These are phyloP conservation scores for Candida montana DNA, from an alignment of 805 yeast species.

Conservation along the genomic window DNA sequence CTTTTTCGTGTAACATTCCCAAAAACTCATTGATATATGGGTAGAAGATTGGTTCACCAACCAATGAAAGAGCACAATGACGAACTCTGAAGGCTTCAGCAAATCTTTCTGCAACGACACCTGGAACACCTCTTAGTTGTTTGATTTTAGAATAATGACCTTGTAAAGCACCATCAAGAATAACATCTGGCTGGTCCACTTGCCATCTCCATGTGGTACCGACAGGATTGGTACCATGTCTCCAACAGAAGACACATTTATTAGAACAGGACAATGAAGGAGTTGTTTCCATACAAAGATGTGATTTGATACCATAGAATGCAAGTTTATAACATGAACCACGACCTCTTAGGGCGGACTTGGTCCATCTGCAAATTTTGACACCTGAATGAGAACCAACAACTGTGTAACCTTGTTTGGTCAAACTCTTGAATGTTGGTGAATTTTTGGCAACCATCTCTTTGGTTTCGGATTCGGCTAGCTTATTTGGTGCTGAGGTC, in stretches of 20 bases:
- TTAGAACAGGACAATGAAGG: slow-evolving; percentile 92
- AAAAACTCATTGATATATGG: slow-evolving; percentile 87
- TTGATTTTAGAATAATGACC: slow-evolving; percentile 91
- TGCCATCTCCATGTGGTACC: slow-evolving; percentile 98
- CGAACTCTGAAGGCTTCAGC: slow-evolving; percentile 84
- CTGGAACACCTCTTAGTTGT: slow-evolving; percentile 94
- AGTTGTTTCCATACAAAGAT: slow-evolving; percentile 93
- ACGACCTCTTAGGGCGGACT: slow-evolving; percentile 87
- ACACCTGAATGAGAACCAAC: slow-evolving; percentile 96
- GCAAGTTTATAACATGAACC: slow-evolving; percentile 94
- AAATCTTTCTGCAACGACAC: slow-evolving; percentile 83
- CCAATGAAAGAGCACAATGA: slow-evolving; percentile 89
- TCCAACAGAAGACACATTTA: slow-evolving; percentile 95
- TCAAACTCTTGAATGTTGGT: slow-evolving; percentile 81
- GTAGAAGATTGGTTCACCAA: slow-evolving; percentile 92
- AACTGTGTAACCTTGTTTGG: slow-evolving; percentile 89
- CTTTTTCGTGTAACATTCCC: slow-evolving; percentile 69
- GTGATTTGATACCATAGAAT: slow-evolving; percentile 84
- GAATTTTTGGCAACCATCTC: slow-evolving; percentile 88
- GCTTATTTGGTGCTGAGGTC: slow-evolving; percentile 6
- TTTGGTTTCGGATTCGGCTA: slow-evolving; percentile 35
- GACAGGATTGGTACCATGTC: slow-evolving; percentile 96
- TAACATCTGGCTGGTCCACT: slow-evolving; percentile 81
- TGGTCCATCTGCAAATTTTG: slow-evolving; percentile 94
- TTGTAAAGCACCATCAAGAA: slow-evolving; percentile 75